Conservation (phyloP, 2,329 filamentous ascomycete genomes). For the Bimuria novae-zelandiae region DNA sequence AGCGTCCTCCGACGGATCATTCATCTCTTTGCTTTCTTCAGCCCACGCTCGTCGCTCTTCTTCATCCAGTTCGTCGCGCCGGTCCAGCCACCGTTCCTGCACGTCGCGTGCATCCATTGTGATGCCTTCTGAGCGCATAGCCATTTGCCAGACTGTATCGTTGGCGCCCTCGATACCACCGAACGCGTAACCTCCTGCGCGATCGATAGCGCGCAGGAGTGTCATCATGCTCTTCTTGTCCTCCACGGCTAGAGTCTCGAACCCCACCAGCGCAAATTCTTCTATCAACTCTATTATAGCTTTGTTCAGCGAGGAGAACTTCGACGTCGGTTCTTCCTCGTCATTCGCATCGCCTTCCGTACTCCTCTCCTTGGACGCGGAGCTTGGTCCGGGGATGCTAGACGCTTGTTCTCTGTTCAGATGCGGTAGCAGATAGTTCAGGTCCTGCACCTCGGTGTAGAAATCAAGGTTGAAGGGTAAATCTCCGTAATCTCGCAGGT, state of each 20-base stretch:
- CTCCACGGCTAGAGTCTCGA: constrained; percentile 93
- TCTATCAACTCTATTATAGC: constrained; percentile 87
- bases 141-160: constrained; percentile 95
- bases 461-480: constrained; percentile 95
- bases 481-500: constrained; percentile 80
- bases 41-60: constrained; percentile 76
- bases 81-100: constrained; percentile 94
- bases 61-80: constrained; percentile 84
- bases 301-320: constrained; percentile 83
- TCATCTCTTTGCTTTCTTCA: constrained; percentile 65
- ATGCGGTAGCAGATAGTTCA: constrained; percentile 79
- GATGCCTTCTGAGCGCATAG: constrained; percentile 74
- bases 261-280: constrained; percentile 85
- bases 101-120: constrained; percentile 85
- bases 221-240: constrained; percentile 98
- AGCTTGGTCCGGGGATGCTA: constrained; percentile 39
- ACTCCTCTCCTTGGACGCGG: constrained; percentile 6
- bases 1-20: constrained; percentile 21
- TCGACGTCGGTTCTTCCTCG: constrained; percentile 51
- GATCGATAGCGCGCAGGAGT: constrained; percentile 83
- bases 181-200: constrained; percentile 91
- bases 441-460: constrained; percentile 96
- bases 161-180: constrained; percentile 89
- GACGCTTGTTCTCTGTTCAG: constrained; percentile 72
- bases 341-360: constrained; percentile 53